Evolutionary conservation across 257 asterid genomes (phyloP), one percentile per base, ranked within the genome.

Genomic region (Buddleja alternifolia): DNA sequence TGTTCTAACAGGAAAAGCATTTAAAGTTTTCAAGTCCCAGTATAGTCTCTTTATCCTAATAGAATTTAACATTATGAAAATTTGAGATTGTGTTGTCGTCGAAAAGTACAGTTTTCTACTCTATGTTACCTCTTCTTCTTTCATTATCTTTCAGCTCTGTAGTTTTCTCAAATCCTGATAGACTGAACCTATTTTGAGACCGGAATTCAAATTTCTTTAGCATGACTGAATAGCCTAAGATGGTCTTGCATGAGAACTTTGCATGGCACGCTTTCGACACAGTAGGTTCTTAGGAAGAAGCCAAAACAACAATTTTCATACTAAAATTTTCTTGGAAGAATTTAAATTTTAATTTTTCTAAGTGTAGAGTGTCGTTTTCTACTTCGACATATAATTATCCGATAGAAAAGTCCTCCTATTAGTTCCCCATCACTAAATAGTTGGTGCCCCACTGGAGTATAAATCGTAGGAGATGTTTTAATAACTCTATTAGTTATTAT

Each of bases 401-500:
- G 34, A 29, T 29, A 5, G 25, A 66, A 34, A 21, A n/a, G 17
- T 39, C 17, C n/a, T 58, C 14, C 20, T 56, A 10, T 16, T 55
- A 15, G 14, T 17, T 2, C 6, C 1, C 10, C 3, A 60, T 19
- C 34, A 44, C 48, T 8, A 37, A 60, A 3, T 34, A 34, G 66
- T 60, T 54, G 46, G 24, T 25, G 36, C 44, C 50, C 25, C 20
- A 52, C n/a, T 32, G 23, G 39, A 4, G 20, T 46, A 56, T 21
- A 56, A 57, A n/a, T 15, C 32, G 39, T 39, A 34, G 12, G 42
- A 19, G 17, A 51, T 55, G 53, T 51, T 29, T 32, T 12, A 55
- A 64, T 24, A 57, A 57, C 48, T 56, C 47, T 36, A 57, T 24
- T 45, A 20, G n/a, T n/a, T n/a, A n/a, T n/a, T n/a, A n/a, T n/a